phyloP scores from a whole-genome alignment of 73 alveolate genomes.

The Paramecium octaurelia region DNA sequence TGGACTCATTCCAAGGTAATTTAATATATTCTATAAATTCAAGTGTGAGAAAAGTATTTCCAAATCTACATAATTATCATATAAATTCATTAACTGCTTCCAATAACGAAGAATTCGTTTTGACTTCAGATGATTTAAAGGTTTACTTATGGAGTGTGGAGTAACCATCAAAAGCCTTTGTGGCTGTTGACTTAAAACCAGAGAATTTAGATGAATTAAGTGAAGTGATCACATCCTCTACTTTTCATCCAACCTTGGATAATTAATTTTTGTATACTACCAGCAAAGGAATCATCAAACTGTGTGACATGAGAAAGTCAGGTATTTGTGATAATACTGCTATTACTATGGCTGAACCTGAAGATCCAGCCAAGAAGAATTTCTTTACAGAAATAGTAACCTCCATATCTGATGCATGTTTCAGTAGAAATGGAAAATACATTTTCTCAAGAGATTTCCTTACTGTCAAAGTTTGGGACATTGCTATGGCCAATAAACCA shows the following conservation, averaged over 20 bases:
- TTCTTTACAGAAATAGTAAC: conserved; percentile 83
- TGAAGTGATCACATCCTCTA: conserved; percentile 79
- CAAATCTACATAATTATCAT: conserved; percentile 62
- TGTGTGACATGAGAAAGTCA: conserved; percentile 74
- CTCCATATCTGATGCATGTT: conserved; percentile 71
- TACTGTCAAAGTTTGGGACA: conserved; percentile 80
- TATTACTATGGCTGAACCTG: conserved; percentile 66
- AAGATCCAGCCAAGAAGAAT: conserved; percentile 78
- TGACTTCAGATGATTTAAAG: conserved; percentile 61
- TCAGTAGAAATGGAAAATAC: conserved; percentile 65
- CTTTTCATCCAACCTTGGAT: conserved; percentile 69
- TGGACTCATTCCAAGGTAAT: conserved; percentile 56
- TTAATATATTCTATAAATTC: background rate
- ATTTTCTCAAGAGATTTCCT: conserved; percentile 76
- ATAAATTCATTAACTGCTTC: conserved; percentile 62
- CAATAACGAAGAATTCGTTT: conserved; percentile 52
- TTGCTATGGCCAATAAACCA: conserved; percentile 72
- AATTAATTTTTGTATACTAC: conserved; percentile 70
- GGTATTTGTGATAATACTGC: conserved; percentile 72
- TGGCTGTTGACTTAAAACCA: conserved; percentile 77
- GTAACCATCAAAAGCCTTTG: conserved; percentile 56
- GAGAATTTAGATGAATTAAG: conserved; percentile 73
- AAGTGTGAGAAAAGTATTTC: conserved; percentile 55
- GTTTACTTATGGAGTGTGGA: conserved; percentile 62
- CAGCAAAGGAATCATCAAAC: conserved; percentile 69